Evolutionary conservation across 768 basidiomycete species (phyloP), one percentile per base, ranked within the genome.

Genomic region (Kwoniella europaea): DNA sequence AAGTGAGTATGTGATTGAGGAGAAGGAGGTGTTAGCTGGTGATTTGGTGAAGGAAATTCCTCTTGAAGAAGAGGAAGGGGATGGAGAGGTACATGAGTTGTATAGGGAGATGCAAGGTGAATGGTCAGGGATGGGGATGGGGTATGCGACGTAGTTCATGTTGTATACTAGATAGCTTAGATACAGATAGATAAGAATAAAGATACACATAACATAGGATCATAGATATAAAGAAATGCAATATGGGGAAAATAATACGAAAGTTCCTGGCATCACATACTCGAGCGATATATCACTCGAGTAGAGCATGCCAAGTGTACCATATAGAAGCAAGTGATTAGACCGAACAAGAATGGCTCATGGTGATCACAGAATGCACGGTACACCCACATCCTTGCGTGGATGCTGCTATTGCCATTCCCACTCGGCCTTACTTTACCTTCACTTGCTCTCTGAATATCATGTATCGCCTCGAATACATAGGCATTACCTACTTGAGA

Each of bases 1-100:
- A 10, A 63, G 60, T 10, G 67, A 68, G 13, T 68, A 68, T 42
- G 61, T 63, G 13, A 42, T 60, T 18, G 67, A 60, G n/a, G 67
- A 68, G 29, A 59, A 68, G n/a, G 58, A 46, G 50, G 52, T 60
- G 10, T 22, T 59, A 24, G 56, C 59, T 6, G 66, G 50, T 54
- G 24, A 42, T 29, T 16, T 52, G 20, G 50, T 52, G 50, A 52
- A 20, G 18, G 57, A 59, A 59, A 20, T 15, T 12, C 27, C 15
- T 4, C 35, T 27, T 16, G 24, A 56, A 12, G 55, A 56, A 20
- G 57, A 29, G 10, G 29, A 42, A 16, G 24, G 24, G 4, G 29
- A 58, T 6, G 57, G 13, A 24, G 57, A 58, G 29, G 29, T 43
- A 5, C 42, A 61, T 61, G 41, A 61, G 46, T 13, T 50, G 12